Evolutionary conservation across 345 rosid species (phyloP).

Genomic region (Anastatica hierochuntica): DNA sequence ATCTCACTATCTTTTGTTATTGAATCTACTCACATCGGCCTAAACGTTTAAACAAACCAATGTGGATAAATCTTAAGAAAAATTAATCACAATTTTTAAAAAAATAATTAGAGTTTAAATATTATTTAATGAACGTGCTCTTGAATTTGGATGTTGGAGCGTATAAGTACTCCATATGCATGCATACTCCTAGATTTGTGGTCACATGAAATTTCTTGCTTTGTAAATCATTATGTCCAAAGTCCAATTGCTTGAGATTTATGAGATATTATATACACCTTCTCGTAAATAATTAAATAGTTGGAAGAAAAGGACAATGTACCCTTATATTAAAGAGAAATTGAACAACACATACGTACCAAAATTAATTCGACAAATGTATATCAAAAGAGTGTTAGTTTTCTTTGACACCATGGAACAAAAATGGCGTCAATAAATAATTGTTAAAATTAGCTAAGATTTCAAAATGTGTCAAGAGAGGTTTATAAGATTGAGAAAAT

Average conservation of each 20-base stretch:
- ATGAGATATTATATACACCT: background rate
- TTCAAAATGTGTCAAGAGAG: background rate
- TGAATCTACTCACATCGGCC: too few relatives aligned
- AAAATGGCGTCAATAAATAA: background rate
- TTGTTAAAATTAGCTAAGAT: background rate
- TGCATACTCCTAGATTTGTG: background rate
- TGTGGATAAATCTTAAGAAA: background rate
- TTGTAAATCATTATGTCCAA: conserved; percentile 8
- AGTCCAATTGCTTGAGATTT: conserved; percentile 8
- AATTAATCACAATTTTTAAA: background rate
- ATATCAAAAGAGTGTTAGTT: background rate
- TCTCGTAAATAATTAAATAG: background rate
- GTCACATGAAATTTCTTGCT: conserved; percentile 15
- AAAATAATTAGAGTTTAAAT: background rate
- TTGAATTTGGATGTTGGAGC: conserved; percentile 18
- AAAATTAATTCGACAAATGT: background rate
- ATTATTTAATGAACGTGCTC: conserved; percentile 2
- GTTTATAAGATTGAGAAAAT: background rate
- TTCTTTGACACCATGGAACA: background rate
- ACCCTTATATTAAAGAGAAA: conserved; percentile 16
- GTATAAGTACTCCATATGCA: conserved; percentile 3
- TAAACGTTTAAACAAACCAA: background rate
- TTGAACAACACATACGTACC: conserved; percentile 18
- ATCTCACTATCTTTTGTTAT: too few relatives aligned
- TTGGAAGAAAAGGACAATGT: conserved; percentile 2